Evolutionary conservation across 495 filamentous ascomycete species (phyloP).

Genomic region (Hyphodiscus hymeniophilus): DNA sequence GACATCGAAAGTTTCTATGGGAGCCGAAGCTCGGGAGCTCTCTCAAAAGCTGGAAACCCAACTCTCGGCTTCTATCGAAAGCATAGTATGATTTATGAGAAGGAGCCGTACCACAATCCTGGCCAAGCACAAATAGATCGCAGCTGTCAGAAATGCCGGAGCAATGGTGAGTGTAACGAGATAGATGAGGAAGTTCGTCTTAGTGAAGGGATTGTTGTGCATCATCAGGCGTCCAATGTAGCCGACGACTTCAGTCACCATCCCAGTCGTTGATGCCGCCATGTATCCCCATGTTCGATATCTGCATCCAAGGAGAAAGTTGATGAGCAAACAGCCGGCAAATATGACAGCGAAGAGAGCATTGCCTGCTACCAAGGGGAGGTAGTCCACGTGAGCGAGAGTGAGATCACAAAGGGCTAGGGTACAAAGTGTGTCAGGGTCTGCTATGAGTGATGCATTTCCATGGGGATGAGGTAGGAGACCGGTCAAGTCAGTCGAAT

Average conservation of each 20-base stretch:
- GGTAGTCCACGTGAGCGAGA: slow-evolving; percentile 25
- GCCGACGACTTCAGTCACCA: slow-evolving; percentile 30
- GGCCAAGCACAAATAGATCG: slow-evolving; percentile 47
- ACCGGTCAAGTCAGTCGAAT: neutral
- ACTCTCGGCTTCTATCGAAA: too few species aligned
- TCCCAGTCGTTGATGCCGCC: slow-evolving; percentile 25
- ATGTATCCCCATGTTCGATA: slow-evolving; percentile 27
- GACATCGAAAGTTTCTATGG: too few species aligned
- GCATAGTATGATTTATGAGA: too few species aligned
- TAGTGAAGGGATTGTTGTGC: slow-evolving; percentile 31
- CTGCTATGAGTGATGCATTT: slow-evolving; percentile 2
- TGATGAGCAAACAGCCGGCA: slow-evolving; percentile 9
- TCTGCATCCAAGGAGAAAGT: slow-evolving; percentile 4
- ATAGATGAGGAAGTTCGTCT: slow-evolving; percentile 26
- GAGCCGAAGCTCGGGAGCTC: too few species aligned
- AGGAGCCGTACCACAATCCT: slow-evolving; percentile 43
- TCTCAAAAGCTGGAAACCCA: too few species aligned
- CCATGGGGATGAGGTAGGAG: slow-evolving; percentile 13
- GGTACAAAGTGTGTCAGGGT: slow-evolving; percentile 7
- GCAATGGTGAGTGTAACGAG: slow-evolving; percentile 44
- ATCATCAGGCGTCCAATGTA: slow-evolving; percentile 30
- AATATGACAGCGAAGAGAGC: slow-evolving; percentile 24
- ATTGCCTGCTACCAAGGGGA: slow-evolving; percentile 30
- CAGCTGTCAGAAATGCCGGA: slow-evolving; percentile 45
- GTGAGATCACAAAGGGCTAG: slow-evolving; percentile 22